Percentiles rank a stretch among this genome's conserved stretches.
phyloP scores from a whole-genome alignment of 805 yeast species.

The Pichia cephalocereana region DNA sequence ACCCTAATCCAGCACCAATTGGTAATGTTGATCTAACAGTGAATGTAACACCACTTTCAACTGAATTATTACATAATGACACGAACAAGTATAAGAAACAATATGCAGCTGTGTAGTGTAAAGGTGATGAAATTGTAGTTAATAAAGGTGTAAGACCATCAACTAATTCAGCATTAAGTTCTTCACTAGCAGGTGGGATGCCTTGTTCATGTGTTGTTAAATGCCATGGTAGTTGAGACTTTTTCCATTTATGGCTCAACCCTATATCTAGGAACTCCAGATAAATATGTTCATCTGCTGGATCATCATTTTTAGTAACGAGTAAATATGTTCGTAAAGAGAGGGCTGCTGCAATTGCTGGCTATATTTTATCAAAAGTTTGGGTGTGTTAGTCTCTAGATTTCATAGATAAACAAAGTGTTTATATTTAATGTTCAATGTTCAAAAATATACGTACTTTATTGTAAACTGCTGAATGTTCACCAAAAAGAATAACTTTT shows the following conservation, averaged over 20 bases:
- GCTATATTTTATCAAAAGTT: conserved; percentile 28
- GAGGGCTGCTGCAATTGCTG: conserved; percentile 94
- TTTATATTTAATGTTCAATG: too few relatives aligned
- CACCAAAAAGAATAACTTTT: conserved; percentile 91
- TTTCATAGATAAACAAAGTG: too few relatives aligned
- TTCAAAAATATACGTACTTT: conserved; percentile 31
- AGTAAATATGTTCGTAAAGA: conserved; percentile 75
- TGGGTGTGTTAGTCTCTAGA: too few relatives aligned
- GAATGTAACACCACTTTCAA: conserved; percentile 45
- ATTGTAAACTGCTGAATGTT: conserved; percentile 90
- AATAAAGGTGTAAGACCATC: conserved; percentile 38
- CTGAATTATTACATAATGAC: conserved; percentile 39
- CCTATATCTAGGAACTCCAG: conserved; percentile 81
- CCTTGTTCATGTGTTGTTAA: conserved; percentile 20
- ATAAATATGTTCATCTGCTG: conserved; percentile 35
- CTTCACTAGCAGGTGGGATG: conserved; percentile 35
- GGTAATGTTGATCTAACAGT: conserved; percentile 79
- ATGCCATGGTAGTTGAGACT: conserved; percentile 54
- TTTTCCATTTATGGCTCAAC: conserved; percentile 56
- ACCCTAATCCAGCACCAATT: conserved; percentile 94
- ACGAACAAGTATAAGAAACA: conserved; percentile 75
- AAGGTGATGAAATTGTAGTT: conserved; percentile 37
- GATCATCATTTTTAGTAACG: conserved; percentile 37
- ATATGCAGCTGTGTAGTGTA: conserved; percentile 70
- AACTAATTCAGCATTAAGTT: conserved; percentile 50